These are phyloP conservation scores for Serendipita indica DNA, from an alignment of 768 basidiomycete genomes.

Conservation along the genomic window DNA sequence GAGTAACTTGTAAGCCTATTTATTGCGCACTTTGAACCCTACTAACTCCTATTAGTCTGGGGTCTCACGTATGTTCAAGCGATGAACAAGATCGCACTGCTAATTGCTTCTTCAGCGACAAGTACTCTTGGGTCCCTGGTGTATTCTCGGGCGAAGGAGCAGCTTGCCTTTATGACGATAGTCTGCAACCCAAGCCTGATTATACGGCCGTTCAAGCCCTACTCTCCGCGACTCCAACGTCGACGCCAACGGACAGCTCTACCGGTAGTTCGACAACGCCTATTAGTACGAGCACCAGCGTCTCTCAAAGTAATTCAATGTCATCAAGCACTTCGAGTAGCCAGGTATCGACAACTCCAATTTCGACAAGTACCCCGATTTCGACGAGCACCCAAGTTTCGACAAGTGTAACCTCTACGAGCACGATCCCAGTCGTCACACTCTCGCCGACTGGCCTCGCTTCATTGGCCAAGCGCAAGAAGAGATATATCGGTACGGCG, in stretches of 20 bases:
- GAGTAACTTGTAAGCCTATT: too few relatives aligned
- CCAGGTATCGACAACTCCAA: background rate
- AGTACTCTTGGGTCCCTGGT: too few relatives aligned
- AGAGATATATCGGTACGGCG: background rate
- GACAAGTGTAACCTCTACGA: background rate
- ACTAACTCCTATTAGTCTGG: too few relatives aligned
- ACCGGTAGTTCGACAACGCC: background rate
- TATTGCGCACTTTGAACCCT: too few relatives aligned
- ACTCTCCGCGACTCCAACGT: background rate
- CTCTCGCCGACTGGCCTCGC: background rate
- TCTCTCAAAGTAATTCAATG: too few relatives aligned
- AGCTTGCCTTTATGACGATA: too few relatives aligned
- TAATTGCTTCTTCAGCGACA: too few relatives aligned
- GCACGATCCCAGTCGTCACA: background rate
- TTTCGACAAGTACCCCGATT: background rate
- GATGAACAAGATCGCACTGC: too few relatives aligned
- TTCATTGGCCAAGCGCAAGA: background rate
- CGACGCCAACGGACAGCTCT: background rate
- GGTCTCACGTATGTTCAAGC: too few relatives aligned
- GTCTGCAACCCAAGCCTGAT: too few relatives aligned
- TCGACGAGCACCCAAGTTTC: background rate
- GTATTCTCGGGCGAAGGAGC: too few relatives aligned
- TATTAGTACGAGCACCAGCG: background rate
- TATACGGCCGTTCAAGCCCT: background rate
- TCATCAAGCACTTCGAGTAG: background rate